A percentile compares a stretch with the other conserved stretches of the same genome.
These are phyloP conservation scores for Claviceps arundinis DNA, from an alignment of 2,329 filamentous ascomycete species.

Conservation along the genomic window DNA sequence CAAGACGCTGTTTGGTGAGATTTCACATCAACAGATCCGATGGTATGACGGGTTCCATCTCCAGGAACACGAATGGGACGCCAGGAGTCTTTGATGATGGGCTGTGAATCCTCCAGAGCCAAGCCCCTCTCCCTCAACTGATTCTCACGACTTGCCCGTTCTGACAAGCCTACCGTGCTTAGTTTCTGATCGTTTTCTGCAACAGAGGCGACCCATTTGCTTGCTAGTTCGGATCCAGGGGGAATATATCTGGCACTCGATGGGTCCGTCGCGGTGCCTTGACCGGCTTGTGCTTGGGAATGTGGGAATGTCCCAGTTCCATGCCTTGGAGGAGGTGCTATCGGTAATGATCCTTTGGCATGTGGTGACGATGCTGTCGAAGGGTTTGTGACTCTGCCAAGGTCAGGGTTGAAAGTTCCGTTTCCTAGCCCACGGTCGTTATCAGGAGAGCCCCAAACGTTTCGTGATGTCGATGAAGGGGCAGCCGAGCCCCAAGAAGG, in stretches of 20 bases:
- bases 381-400: constrained; percentile 35
- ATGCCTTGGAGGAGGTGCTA: constrained; percentile 24
- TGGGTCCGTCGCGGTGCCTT: constrained; percentile 15
- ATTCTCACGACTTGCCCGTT: constrained; percentile 28
- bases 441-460: constrained; percentile 65
- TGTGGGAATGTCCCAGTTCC: neutral
- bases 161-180: constrained; percentile 23
- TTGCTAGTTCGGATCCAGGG: constrained; percentile 20
- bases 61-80: constrained; percentile 27
- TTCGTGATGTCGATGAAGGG: constrained; percentile 33
- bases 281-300: constrained; percentile 15
- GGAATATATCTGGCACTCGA: constrained; percentile 16
- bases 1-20: constrained; percentile 16
- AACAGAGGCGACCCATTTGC: constrained; percentile 30
- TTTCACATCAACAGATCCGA: constrained; percentile 15
- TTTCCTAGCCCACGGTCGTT: constrained; percentile 62
- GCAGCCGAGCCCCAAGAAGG: constrained; percentile 34
- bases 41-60: constrained; percentile 21
- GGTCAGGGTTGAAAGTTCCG: constrained; percentile 57
- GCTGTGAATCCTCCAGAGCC: constrained; percentile 30
- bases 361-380: constrained; percentile 18
- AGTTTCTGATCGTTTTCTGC: constrained; percentile 34
- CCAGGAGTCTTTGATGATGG: constrained; percentile 41
- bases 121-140: constrained; percentile 31
- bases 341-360: constrained; percentile 30